Evolutionary conservation across 306 rosid species (phyloP).

Genomic region (Benincasa hispida): DNA sequence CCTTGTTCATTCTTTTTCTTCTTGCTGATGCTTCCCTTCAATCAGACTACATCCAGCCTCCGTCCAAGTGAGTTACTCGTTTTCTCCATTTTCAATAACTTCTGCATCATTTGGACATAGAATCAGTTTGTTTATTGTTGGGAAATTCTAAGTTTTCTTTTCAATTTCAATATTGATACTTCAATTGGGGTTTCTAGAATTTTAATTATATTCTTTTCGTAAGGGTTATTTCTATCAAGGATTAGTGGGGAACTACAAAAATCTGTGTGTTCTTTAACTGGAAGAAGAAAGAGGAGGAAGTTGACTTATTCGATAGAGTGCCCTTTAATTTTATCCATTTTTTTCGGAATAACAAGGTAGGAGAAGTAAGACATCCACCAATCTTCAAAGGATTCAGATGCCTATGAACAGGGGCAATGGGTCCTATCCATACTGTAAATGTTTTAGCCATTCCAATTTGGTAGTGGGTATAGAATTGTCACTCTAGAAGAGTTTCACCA

Average conservation of each 20-base stretch:
- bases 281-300: too few relatives aligned
- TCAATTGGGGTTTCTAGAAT: background rate
- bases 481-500: background rate
- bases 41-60: background rate
- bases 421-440: too few relatives aligned
- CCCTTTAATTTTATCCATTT: too few relatives aligned
- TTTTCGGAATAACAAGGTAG: background rate
- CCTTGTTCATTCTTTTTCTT: background rate
- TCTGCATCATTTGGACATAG: background rate
- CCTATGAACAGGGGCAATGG: too few relatives aligned
- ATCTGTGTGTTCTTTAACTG: background rate
- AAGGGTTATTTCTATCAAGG: background rate
- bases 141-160: background rate
- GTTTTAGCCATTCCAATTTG: background rate
- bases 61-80: constrained; percentile 3
- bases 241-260: background rate
- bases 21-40: background rate
- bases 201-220: background rate
- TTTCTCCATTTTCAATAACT: background rate
- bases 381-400: background rate
- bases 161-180: background rate
- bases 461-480: background rate
- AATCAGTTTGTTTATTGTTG: background rate
- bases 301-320: too few relatives aligned
- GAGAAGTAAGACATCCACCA: background rate